phyloP scores from a whole-genome alignment of 495 filamentous ascomycete genomes.

The Venustampulla echinocandica region DNA sequence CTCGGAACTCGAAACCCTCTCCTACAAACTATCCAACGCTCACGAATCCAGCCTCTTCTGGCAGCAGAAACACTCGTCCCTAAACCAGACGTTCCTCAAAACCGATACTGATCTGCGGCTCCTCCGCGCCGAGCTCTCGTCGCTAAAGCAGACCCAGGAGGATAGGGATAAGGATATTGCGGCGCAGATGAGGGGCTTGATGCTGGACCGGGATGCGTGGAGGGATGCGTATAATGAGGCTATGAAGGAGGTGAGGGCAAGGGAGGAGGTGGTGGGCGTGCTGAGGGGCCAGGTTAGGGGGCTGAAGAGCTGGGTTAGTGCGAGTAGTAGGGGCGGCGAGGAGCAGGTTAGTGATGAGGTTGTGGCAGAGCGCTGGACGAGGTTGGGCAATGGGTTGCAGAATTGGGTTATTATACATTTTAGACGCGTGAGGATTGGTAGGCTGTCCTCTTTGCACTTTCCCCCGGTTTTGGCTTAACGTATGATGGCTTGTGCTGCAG shows the following conservation, averaged over 20 bases:
- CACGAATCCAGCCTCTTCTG: slow-evolving; percentile 37
- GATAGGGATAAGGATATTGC: slow-evolving; percentile 26
- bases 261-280: slow-evolving; percentile 35
- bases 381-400: slow-evolving; percentile 46
- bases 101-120: slow-evolving; percentile 35
- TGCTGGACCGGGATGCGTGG: slow-evolving; percentile 35
- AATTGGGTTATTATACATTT: slow-evolving; percentile 51
- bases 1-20: slow-evolving; percentile 37
- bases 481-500: too few species aligned
- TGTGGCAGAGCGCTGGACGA: slow-evolving; percentile 37
- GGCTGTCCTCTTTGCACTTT: slow-evolving; percentile 14
- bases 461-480: too few species aligned
- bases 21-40: slow-evolving; percentile 34
- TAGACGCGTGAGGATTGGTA: slow-evolving; percentile 41
- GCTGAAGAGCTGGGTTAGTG: slow-evolving; percentile 48
- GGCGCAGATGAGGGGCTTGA: slow-evolving; percentile 18
- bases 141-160: slow-evolving; percentile 28
- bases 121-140: slow-evolving; percentile 32
- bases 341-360: slow-evolving; percentile 46
- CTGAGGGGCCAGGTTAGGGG: slow-evolving; percentile 40
- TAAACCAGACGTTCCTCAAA: slow-evolving; percentile 35
- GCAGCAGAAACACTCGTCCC: slow-evolving; percentile 35
- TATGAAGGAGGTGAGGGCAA: slow-evolving; percentile 27
- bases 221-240: slow-evolving; percentile 33
- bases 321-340: slow-evolving; percentile 33